Evolutionary conservation across 1,284 basidiomycete genomes (phyloP), one percentile per base, ranked within the genome.

Genomic region (Pyrrhoderma lamaoense): DNA sequence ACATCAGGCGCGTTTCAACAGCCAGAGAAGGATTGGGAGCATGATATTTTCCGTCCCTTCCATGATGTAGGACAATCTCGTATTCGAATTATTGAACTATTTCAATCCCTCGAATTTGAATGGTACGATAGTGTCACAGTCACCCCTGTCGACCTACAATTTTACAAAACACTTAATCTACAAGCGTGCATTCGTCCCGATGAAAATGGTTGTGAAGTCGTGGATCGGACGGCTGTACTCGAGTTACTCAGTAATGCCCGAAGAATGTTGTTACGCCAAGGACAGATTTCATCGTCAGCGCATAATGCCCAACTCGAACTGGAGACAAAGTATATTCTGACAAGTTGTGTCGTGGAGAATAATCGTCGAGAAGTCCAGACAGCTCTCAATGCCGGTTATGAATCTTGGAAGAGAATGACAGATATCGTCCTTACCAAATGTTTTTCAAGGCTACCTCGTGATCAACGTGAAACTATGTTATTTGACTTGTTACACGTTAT

Each of bases 401-500:
- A 86, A 53, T 76, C 92, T 0, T 96, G 93, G 93, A 79, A 85
- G 54, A 75, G 84, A 49, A 64, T 93, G 19, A 72, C 95, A 51
- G 89, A 93, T 65, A 82, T 92, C 59, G 78, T 85, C 1, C 74
- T 96, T 13, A 82, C 82, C 37, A 89, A 91, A 61, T 89, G 89
- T 53, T 93, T 95, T 68, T 74, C 82, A 55, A 78, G 83, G 37
- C 71, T 96, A 3, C 83, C 89, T 0, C 79, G 85, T 54, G 86
- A 91, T 57, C 79, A 79, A 18, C 79, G 89, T 19, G 92, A 95
- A 64, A 83, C 79, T 52, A 85, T 94, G 68, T 72, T 95, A 2
- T 91, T 95, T 57, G 93, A 95, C 60, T 70, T 96, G 9, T 75
- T 97, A 8, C 82, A 87, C 55, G 82, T 89, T 18, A 70, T 93